A percentile compares a stretch with the other conserved stretches of the same genome.
Evolutionary conservation across 139 green algal species (phyloP).

Genomic region (Volvox reticuliferus): DNA sequence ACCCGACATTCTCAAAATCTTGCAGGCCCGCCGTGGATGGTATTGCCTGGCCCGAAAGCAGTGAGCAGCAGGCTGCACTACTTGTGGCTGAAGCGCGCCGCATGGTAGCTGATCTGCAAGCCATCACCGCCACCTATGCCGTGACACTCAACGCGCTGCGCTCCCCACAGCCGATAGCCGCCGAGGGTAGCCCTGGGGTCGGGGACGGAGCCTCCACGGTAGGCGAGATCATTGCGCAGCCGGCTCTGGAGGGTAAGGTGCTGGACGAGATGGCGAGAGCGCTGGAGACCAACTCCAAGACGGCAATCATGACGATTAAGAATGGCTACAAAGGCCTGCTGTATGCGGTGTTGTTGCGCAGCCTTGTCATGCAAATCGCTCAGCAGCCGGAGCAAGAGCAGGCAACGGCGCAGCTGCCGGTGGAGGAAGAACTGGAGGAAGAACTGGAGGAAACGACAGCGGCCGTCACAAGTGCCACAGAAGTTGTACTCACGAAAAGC

Average conservation of each 20-base stretch:
- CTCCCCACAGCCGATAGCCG: neutral
- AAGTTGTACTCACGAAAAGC: neutral
- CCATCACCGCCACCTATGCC: neutral
- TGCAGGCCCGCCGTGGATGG: slow-evolving; percentile 37
- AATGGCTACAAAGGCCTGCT: slow-evolving; percentile 43
- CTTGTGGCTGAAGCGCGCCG: slow-evolving; percentile 9
- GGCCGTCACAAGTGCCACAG: neutral
- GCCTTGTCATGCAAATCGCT: slow-evolving; percentile 43
- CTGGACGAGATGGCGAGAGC: slow-evolving; percentile 10
- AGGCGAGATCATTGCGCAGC: neutral
- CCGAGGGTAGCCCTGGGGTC: neutral
- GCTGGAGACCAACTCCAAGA: neutral
- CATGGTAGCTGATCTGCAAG: slow-evolving; percentile 40
- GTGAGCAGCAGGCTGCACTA: slow-evolving; percentile 46
- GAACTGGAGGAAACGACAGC: neutral
- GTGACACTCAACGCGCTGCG: neutral
- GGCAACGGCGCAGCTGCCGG: neutral
- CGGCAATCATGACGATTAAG: neutral
- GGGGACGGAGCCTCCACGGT: neutral
- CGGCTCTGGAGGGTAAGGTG: neutral
- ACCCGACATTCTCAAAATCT: too few relatives aligned
- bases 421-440: neutral
- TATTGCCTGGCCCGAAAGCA: slow-evolving; percentile 29
- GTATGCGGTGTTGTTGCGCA: slow-evolving; percentile 50
- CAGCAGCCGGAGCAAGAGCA: slow-evolving; percentile 14